Evolutionary conservation across 106 monocot genomes (phyloP), one percentile per base, ranked within the genome.

Genomic region (Phalaenopsis aphrodite): DNA sequence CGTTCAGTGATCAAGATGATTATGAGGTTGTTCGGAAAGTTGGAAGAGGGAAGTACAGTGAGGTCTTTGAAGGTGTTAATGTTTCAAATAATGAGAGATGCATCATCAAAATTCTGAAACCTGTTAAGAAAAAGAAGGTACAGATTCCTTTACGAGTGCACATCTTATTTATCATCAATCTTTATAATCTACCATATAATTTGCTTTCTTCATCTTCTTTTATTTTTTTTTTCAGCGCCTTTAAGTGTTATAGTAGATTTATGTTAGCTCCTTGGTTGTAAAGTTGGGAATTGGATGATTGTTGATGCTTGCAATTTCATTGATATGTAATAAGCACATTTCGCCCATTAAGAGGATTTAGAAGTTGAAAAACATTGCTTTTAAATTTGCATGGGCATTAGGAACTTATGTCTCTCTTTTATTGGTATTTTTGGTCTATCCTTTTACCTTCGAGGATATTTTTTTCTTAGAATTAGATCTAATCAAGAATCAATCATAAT

Each of bases 71-170:
- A 85, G 92, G 92, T 45, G 78, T 90, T 38, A 90, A 90, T 79
- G 76, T 79, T 21, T 66, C 85, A 6, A 88, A 77, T 56, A 88
- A 86, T 37, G 92, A 93, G 48, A 72, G 83, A 1, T 93, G 92
- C 81, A 84, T 93, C 71, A 90, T 93, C 55, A 93, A 93, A 48
- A 93, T 93, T 71, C 88, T 93, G 24, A 93, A 93, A 82, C 92
- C 92, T 69, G 92, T 93, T 18, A 93, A 93, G 88, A 93, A 93
- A 41, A 93, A 93, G 80, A 93, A 93, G 89, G 92, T 90, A 85
- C 11, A 76, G 12, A 39, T 5, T 72, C 45, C 42, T 24, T 18
- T 75, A 49, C 52, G 12, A 49, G 30, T 18, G 16, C 23, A 23
- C 2, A 8, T 11, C 8, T 24, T 76, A n/a, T 49, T 18, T 76